phyloP scores from a whole-genome alignment of 352 stramenopile species.

The Globisporangium recalcitrans region DNA sequence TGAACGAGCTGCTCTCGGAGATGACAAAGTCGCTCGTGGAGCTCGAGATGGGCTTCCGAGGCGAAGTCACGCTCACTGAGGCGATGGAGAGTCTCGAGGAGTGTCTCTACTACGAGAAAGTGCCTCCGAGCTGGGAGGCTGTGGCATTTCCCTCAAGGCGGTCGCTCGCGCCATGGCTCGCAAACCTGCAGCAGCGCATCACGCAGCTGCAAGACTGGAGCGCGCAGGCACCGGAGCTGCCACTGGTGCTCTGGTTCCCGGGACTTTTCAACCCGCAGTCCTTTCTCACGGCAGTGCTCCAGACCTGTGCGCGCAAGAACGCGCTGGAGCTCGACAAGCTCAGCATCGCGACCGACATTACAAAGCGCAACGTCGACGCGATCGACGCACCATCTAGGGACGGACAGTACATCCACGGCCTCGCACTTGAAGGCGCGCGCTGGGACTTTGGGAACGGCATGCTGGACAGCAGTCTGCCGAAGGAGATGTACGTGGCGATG shows the following conservation, averaged over 20 bases:
- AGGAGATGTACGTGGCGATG: slow-evolving; percentile 91
- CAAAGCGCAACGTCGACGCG: slow-evolving; percentile 78
- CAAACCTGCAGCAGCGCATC: slow-evolving; percentile 83
- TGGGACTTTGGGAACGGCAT: slow-evolving; percentile 82
- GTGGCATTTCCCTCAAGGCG: slow-evolving; percentile 75
- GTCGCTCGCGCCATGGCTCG: slow-evolving; percentile 77
- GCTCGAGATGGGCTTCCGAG: slow-evolving; percentile 84
- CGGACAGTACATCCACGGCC: slow-evolving; percentile 86
- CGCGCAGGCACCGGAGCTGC: slow-evolving; percentile 66
- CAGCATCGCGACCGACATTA: slow-evolving; percentile 76
- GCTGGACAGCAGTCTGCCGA: slow-evolving; percentile 74
- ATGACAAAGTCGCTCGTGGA: slow-evolving; percentile 80
- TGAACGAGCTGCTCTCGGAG: slow-evolving; percentile 76
- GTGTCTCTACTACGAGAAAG: slow-evolving; percentile 68
- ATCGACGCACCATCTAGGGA: slow-evolving; percentile 84
- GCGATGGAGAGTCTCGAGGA: slow-evolving; percentile 81
- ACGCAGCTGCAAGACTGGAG: slow-evolving; percentile 85
- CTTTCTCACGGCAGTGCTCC: slow-evolving; percentile 81
- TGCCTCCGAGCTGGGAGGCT: slow-evolving; percentile 70
- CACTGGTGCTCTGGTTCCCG: slow-evolving; percentile 79
- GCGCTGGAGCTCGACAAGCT: slow-evolving; percentile 82
- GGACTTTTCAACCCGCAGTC: slow-evolving; percentile 82
- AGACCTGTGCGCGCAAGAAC: slow-evolving; percentile 71
- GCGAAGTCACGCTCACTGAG: slow-evolving; percentile 86
- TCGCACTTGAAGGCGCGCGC: slow-evolving; percentile 87